These are phyloP conservation scores for Didymosphaeria variabile DNA, from an alignment of 2,329 filamentous ascomycete genomes.

Conservation along the genomic window DNA sequence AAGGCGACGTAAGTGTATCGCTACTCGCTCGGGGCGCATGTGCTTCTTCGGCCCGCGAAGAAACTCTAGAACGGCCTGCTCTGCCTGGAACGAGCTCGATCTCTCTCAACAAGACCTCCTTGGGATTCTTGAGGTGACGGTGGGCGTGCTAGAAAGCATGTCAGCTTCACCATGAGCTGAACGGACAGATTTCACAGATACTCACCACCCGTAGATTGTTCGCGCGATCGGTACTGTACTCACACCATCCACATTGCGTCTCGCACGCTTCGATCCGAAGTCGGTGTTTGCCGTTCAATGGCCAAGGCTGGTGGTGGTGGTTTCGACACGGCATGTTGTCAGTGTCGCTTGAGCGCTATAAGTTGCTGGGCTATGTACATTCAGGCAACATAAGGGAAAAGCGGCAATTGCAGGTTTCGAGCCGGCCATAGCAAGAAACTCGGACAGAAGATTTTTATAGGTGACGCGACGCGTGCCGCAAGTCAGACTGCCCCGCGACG, in stretches of 20 bases:
- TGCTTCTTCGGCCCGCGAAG: neutral
- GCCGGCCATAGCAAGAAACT: too few species aligned
- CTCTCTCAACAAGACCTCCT: neutral
- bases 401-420: neutral
- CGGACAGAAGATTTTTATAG: too few species aligned
- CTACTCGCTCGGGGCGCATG: neutral
- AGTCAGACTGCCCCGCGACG: too few species aligned
- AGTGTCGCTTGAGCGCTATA: neutral
- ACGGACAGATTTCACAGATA: neutral
- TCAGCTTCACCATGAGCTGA: neutral
- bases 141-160: neutral
- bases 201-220: neutral
- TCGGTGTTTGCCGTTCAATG: neutral
- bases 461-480: too few species aligned
- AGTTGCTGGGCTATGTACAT: too few species aligned
- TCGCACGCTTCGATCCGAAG: neutral
- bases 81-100: neutral
- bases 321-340: neutral
- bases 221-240: neutral
- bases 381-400: neutral
- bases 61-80: neutral
- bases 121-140: neutral
- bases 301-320: neutral
- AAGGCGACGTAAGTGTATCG: neutral
- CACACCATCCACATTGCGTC: neutral